phyloP scores from a whole-genome alignment of 331 rosid species.

The Erythrophleum ivorense region DNA sequence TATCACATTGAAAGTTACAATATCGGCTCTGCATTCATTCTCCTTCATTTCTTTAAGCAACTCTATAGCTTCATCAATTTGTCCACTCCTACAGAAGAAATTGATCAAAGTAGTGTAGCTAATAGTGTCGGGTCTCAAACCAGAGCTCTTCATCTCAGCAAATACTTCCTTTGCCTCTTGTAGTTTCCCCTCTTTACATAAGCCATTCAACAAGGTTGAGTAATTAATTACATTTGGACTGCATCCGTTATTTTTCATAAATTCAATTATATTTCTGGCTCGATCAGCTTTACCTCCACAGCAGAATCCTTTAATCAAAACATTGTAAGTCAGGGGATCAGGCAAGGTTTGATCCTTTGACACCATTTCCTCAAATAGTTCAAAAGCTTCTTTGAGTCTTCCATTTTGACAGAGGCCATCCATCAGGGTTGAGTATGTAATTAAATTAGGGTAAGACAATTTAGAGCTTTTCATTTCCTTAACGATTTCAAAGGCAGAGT shows the following conservation, averaged over 20 bases:
- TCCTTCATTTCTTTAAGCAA: conserved; percentile 80
- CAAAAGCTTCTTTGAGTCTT: conserved; percentile 78
- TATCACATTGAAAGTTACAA: conserved; percentile 72
- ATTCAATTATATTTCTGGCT: conserved; percentile 68
- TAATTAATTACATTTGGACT: conserved; percentile 71
- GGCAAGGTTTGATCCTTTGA: conserved; percentile 70
- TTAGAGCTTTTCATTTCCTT: conserved; percentile 66
- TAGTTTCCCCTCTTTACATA: conserved; percentile 60
- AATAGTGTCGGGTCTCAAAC: conserved; percentile 72
- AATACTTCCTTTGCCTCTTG: conserved; percentile 65
- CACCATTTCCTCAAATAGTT: conserved; percentile 84
- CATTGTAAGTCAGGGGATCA: conserved; percentile 77
- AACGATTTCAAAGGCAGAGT: conserved; percentile 81
- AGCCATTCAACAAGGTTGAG: conserved; percentile 74
- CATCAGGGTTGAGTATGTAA: conserved; percentile 88
- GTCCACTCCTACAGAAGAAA: conserved; percentile 65
- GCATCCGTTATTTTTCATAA: conserved; percentile 85
- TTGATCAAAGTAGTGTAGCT: conserved; percentile 71
- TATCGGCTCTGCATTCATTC: conserved; percentile 61
- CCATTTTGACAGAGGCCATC: conserved; percentile 76
- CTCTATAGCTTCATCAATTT: conserved; percentile 63
- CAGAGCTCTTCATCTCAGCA: conserved; percentile 63
- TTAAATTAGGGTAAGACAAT: conserved; percentile 68
- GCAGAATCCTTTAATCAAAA: conserved; percentile 80
- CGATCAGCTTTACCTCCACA: conserved; percentile 65